phyloP scores from a whole-genome alignment of 352 stramenopile species.

The Discostella stelligera region DNA sequence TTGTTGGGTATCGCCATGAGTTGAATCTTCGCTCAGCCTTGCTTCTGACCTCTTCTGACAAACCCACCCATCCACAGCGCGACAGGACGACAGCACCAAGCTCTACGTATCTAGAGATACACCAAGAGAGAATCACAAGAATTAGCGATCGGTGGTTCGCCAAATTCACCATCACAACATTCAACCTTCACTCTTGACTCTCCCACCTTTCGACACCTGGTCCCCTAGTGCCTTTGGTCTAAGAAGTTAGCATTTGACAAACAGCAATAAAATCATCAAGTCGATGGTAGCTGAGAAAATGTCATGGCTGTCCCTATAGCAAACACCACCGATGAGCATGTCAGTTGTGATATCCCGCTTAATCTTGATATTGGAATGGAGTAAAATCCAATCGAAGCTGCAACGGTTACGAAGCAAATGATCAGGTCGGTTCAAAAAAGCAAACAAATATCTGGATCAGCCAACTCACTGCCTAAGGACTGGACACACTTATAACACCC shows the following conservation, averaged over 20 bases:
- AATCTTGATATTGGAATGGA: constrained; percentile 48
- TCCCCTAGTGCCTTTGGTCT: too few relatives aligned
- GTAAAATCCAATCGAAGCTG: constrained; percentile 46
- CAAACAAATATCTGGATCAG: not conserved
- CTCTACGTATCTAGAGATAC: too few relatives aligned
- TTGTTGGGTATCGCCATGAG: not conserved
- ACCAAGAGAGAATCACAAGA: too few relatives aligned
- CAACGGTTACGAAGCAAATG: not conserved
- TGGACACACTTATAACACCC: constrained; percentile 84
- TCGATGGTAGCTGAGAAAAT: constrained; percentile 27
- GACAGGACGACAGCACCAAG: not conserved
- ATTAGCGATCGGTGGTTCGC: not conserved
- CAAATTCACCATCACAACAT: not conserved
- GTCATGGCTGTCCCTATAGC: constrained; percentile 37
- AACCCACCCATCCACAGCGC: too few relatives aligned
- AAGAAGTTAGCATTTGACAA: too few relatives aligned
- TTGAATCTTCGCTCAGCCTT: not conserved
- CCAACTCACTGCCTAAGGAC: constrained; percentile 33
- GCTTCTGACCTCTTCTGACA: too few relatives aligned
- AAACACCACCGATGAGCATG: constrained; percentile 42
- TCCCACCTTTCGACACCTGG: too few relatives aligned
- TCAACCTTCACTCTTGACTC: too few relatives aligned
- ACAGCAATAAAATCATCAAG: too few relatives aligned
- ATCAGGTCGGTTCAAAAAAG: constrained; percentile 4
- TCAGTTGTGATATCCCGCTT: constrained; percentile 35